A percentile compares a stretch with the other conserved stretches of the same genome.
These are phyloP conservation scores for Proliferodiscus dingleyae DNA, from an alignment of 2,329 filamentous ascomycete genomes.

Conservation along the genomic window DNA sequence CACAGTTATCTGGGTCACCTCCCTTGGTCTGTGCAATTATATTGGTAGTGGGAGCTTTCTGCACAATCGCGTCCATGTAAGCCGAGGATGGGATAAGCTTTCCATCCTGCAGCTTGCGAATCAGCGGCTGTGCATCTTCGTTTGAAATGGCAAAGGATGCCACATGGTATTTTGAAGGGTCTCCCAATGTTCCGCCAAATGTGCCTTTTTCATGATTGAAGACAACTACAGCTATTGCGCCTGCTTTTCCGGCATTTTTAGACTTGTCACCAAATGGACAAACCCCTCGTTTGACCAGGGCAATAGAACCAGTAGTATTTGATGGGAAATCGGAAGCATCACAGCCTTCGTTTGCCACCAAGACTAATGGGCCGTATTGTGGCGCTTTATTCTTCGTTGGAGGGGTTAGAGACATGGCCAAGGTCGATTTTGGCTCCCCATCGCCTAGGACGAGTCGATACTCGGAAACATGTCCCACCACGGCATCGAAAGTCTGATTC, in stretches of 20 bases:
- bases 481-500: constrained; percentile 60
- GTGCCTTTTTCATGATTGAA: constrained; percentile 61
- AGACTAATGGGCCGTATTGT: constrained; percentile 55
- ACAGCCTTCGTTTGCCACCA: constrained; percentile 61
- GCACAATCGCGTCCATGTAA: constrained; percentile 55
- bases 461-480: constrained; percentile 55
- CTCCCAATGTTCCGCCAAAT: constrained; percentile 59
- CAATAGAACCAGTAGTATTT: constrained; percentile 57
- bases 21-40: constrained; percentile 55
- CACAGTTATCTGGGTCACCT: constrained; percentile 57
- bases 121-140: constrained; percentile 51
- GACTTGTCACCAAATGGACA: constrained; percentile 72
- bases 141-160: constrained; percentile 64
- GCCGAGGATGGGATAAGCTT: constrained; percentile 48
- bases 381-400: constrained; percentile 55
- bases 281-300: constrained; percentile 63
- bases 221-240: constrained; percentile 66
- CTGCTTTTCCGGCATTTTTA: constrained; percentile 59
- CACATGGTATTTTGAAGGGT: constrained; percentile 53
- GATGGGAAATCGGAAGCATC: constrained; percentile 57
- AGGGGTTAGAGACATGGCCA: constrained; percentile 62
- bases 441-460: constrained; percentile 53
- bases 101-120: constrained; percentile 49
- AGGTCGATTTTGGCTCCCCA: constrained; percentile 44
- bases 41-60: constrained; percentile 39